phyloP scores from a whole-genome alignment of 192 early-diverging fungal species.

The Chytriomyces confervae region DNA sequence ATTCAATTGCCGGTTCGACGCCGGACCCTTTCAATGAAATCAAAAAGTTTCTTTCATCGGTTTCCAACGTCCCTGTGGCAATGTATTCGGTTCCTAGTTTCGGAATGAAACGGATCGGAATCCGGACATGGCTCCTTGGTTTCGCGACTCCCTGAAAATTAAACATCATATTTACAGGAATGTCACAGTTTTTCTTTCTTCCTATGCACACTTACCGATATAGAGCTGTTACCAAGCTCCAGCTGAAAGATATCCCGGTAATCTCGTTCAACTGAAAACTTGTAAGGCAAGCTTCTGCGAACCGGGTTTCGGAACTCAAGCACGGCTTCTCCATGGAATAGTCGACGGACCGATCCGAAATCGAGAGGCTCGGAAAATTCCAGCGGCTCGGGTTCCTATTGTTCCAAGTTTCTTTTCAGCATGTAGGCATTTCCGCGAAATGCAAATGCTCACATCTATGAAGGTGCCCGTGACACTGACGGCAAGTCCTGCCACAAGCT shows the following conservation, averaged over 20 bases:
- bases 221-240: slow-evolving; percentile 7
- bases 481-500: slow-evolving; percentile 21
- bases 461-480: slow-evolving; percentile 45
- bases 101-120: slow-evolving; percentile 50
- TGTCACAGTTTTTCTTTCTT: neutral
- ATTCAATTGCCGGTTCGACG: slow-evolving; percentile 44
- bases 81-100: slow-evolving; percentile 40
- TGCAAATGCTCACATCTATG: slow-evolving; percentile 45
- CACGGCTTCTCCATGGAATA: slow-evolving; percentile 8
- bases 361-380: slow-evolving; percentile 40
- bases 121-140: slow-evolving; percentile 26
- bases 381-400: slow-evolving; percentile 46
- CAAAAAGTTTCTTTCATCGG: slow-evolving; percentile 46
- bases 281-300: slow-evolving; percentile 46
- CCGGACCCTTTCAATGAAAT: slow-evolving; percentile 47
- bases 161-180: neutral
- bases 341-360: slow-evolving; percentile 49
- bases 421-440: slow-evolving; percentile 5
- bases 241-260: slow-evolving; percentile 52
- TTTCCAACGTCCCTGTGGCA: slow-evolving; percentile 46
- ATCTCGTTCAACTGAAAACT: slow-evolving; percentile 45
- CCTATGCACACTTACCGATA: slow-evolving; percentile 19
- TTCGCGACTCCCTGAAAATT: slow-evolving; percentile 39
- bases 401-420: neutral
- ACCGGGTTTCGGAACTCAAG: slow-evolving; percentile 57